Percentiles rank a stretch among this genome's conserved stretches.
Evolutionary conservation across 441 rosid genomes (phyloP).

Genomic region (Manihot esculenta): DNA sequence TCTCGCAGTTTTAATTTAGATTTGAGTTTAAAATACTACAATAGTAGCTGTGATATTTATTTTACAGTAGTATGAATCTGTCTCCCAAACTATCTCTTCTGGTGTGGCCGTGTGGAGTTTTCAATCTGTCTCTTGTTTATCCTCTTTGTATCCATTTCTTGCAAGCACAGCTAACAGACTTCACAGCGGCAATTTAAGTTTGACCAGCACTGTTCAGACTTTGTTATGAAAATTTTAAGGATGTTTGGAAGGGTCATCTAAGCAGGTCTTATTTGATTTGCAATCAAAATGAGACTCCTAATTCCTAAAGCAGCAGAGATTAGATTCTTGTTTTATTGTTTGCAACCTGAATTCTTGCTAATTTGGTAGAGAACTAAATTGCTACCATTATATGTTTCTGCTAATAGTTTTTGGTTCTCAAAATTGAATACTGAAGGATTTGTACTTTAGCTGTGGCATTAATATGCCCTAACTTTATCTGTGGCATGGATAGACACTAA

Average conservation of each 20-base stretch:
- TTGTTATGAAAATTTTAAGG: background rate
- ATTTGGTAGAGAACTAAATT: background rate
- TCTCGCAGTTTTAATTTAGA: background rate
- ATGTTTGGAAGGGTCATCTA: background rate
- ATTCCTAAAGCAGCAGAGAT: background rate
- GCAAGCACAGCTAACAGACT: background rate
- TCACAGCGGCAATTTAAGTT: background rate
- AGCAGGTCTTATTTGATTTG: background rate
- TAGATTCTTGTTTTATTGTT: background rate
- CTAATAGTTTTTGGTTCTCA: background rate
- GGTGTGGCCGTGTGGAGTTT: background rate
- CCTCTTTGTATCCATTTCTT: background rate
- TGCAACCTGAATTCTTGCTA: background rate
- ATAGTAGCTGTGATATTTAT: too few species aligned
- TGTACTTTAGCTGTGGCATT: background rate
- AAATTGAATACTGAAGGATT: background rate
- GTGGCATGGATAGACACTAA: background rate
- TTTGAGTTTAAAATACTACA: too few species aligned
- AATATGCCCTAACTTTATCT: too few species aligned
- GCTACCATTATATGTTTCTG: background rate
- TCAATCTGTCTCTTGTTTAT: background rate
- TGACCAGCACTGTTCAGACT: background rate
- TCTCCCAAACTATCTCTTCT: background rate
- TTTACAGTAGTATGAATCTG: background rate
- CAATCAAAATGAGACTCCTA: background rate